Percentiles rank a stretch among this genome's conserved stretches.
Evolutionary conservation across 2,329 filamentous ascomycete species (phyloP).

Genomic region (Venturiaceae sp.): DNA sequence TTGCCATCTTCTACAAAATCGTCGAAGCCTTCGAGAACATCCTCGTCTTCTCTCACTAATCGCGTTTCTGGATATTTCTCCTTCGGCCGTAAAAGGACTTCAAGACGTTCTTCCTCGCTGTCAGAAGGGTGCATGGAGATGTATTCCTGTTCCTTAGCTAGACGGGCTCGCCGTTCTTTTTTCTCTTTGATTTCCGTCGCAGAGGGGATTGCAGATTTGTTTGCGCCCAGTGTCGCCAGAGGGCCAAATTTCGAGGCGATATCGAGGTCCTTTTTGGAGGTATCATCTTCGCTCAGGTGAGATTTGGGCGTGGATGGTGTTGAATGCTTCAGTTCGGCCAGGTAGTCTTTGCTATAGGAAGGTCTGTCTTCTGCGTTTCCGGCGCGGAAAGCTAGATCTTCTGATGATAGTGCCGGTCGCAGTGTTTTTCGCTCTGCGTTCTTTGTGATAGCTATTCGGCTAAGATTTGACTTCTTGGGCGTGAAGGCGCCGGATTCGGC

Average conservation of each 20-base stretch:
- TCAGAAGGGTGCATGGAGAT: constrained; percentile 41
- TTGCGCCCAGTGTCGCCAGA: constrained; percentile 19
- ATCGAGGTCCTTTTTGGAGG: constrained; percentile 40
- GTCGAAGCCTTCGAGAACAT: constrained; percentile 88
- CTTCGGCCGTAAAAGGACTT: constrained; percentile 1
- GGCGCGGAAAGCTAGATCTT: constrained; percentile 39
- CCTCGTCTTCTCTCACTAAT: constrained; percentile 77
- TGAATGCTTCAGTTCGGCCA: constrained; percentile 75
- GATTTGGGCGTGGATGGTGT: constrained; percentile 75
- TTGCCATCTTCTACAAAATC: constrained; percentile 80
- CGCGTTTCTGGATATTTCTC: constrained; percentile 55
- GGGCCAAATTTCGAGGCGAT: constrained; percentile 49
- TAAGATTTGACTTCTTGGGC: constrained; percentile 54
- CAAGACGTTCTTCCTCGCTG: constrained; percentile 28
- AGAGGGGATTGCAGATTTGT: constrained; percentile 54
- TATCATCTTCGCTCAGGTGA: constrained; percentile 16
- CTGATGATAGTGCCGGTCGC: constrained; percentile 33
- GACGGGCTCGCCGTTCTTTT: constrained; percentile 75
- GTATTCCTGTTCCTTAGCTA: constrained; percentile 64
- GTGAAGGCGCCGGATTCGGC: constrained; percentile 43
- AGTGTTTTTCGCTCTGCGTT: constrained; percentile 51
- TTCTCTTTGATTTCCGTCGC: constrained; percentile 82
- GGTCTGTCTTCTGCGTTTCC: constrained; percentile 55
- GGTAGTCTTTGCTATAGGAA: constrained; percentile 75
- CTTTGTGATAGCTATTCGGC: constrained; percentile 55